Conservation (phyloP, 169 alveolate genomes). For the Plasmodium malariae region DNA sequence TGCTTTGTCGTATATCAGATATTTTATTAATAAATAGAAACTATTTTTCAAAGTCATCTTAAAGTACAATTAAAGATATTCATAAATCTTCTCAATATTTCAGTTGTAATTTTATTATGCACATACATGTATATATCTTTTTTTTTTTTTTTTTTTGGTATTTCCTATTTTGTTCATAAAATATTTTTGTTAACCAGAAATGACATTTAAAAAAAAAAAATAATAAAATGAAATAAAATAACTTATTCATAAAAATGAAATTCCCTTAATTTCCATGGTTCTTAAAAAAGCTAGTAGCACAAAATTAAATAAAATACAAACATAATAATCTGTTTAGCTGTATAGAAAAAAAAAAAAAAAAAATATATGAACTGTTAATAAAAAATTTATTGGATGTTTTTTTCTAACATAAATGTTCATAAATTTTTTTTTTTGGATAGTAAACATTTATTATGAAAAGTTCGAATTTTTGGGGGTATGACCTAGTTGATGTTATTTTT, state of each 20-base stretch:
- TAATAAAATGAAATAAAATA: too few species aligned
- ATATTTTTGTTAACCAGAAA: not conserved
- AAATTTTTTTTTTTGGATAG: slow-evolving; percentile 31
- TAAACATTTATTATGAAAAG: slow-evolving; percentile 7
- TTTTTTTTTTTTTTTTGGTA: too few species aligned
- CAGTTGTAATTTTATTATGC: not conserved
- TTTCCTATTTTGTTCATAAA: too few species aligned
- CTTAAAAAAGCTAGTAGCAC: not conserved
- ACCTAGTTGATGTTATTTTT: not conserved
- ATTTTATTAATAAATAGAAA: too few species aligned
- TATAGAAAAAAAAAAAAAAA: slow-evolving; percentile 18
- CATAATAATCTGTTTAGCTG: not conserved
- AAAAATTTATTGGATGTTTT: slow-evolving; percentile 22
- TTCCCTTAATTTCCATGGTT: slow-evolving; percentile 2
- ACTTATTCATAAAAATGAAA: too few species aligned
- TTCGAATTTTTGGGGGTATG: not conserved
- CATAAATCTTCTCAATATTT: not conserved
- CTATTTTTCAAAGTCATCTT: too few species aligned
- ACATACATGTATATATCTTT: not conserved
- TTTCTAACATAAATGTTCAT: slow-evolving; percentile 29
- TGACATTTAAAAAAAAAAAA: slow-evolving; percentile 14
- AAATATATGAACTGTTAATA: slow-evolving; percentile 37
- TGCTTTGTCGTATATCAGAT: too few species aligned
- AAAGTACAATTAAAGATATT: not conserved
- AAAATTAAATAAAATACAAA: slow-evolving; percentile 13